Conservation (phyloP, 441 rosid species). For the Pelargonium fulgidum region DNA sequence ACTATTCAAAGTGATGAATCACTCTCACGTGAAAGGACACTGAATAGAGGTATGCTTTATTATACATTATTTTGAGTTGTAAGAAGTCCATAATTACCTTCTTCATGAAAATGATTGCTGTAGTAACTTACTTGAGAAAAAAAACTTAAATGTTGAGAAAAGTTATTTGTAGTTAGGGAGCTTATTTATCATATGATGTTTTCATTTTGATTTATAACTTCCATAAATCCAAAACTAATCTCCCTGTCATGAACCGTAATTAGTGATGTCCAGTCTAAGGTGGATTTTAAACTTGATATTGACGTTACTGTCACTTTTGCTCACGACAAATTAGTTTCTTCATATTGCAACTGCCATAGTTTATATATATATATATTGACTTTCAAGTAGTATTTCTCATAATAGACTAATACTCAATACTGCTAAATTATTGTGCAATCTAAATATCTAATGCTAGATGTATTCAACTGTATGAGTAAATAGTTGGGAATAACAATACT, state of each 20-base stretch:
- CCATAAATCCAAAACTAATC: neutral
- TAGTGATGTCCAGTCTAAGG: neutral
- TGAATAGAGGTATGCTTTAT: constrained; percentile 38
- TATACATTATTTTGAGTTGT: neutral
- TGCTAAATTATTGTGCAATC: neutral
- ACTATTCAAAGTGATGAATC: constrained; percentile 41
- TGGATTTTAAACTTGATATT: neutral
- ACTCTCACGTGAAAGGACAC: constrained; percentile 59
- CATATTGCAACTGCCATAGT: neutral
- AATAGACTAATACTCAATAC: neutral
- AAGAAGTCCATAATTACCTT: neutral
- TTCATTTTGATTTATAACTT: neutral
- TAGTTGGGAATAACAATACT: neutral
- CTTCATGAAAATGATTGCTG: neutral
- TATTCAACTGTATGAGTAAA: neutral
- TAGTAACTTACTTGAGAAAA: neutral
- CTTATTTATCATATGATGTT: neutral
- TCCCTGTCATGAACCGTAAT: neutral
- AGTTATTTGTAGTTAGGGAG: neutral
- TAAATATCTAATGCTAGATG: neutral
- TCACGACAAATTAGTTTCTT: neutral
- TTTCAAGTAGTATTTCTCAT: neutral
- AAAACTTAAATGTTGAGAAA: neutral
- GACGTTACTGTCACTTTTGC: neutral
- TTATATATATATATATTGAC: neutral